phyloP scores from a whole-genome alignment of 2,329 filamentous ascomycete species.

The Ceratocystis cacaofunesta region DNA sequence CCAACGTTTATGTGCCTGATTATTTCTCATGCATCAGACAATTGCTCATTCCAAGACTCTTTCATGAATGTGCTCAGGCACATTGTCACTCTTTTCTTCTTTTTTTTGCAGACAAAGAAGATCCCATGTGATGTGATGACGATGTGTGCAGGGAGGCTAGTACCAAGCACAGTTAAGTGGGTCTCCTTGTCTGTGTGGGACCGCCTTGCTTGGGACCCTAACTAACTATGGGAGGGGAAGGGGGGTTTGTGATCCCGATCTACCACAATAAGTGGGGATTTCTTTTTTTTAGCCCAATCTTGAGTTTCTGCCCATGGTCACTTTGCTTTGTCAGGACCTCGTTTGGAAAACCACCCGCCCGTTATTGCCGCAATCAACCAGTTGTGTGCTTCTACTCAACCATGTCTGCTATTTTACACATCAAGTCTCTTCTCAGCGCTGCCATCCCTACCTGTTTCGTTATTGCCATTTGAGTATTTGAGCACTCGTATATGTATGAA shows the following conservation, averaged over 20 bases:
- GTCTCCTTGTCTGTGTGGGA: background rate
- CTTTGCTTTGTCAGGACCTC: background rate
- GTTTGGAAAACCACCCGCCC: background rate
- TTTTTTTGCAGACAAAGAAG: background rate
- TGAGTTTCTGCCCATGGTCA: background rate
- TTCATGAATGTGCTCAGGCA: background rate
- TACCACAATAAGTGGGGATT: background rate
- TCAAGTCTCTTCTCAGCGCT: too few species aligned
- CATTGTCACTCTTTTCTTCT: background rate
- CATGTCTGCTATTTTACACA: too few species aligned
- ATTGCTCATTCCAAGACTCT: background rate
- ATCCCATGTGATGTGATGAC: constrained; percentile 1
- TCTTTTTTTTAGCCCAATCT: background rate
- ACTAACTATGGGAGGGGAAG: background rate
- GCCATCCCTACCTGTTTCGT: too few species aligned
- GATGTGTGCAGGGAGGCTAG: constrained; percentile 4
- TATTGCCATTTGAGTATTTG: too few species aligned
- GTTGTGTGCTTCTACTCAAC: too few species aligned
- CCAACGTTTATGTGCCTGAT: too few species aligned
- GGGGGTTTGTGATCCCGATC: background rate
- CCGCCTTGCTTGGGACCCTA: background rate
- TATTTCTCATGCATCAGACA: too few species aligned
- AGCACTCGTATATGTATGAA: too few species aligned
- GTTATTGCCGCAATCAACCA: too few species aligned
- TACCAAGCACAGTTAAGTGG: background rate